phyloP scores from a whole-genome alignment of 2,329 filamentous ascomycete species.

The Pseudogymnoascus sp. region DNA sequence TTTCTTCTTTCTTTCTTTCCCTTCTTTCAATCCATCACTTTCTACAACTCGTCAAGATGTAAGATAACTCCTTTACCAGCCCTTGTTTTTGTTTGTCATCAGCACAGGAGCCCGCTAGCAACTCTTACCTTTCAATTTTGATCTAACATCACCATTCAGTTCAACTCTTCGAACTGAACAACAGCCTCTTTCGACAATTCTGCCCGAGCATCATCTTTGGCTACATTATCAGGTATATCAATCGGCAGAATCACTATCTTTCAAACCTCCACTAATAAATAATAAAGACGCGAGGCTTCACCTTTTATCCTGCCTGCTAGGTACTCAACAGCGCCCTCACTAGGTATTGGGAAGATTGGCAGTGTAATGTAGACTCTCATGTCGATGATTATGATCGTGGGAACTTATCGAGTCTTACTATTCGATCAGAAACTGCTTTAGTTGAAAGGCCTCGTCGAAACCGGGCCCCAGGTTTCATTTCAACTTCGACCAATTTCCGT shows the following conservation, averaged over 20 bases:
- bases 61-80: background rate
- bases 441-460: no score
- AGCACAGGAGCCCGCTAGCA: background rate
- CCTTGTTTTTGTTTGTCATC: background rate
- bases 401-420: no score
- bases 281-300: background rate
- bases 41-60: background rate
- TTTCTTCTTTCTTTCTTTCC: background rate
- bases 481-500: background rate
- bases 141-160: background rate
- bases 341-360: background rate
- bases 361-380: background rate
- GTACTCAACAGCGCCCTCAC: background rate
- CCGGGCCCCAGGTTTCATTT: background rate
- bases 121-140: background rate
- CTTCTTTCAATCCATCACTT: background rate
- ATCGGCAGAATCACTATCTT: background rate
- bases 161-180: background rate
- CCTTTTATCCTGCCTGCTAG: background rate
- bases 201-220: background rate
- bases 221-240: background rate
- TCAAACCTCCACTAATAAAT: background rate
- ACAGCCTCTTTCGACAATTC: background rate
- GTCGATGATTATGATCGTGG: no score
- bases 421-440: no score